A percentile compares a stretch with the other conserved stretches of the same genome.
Conservation (phyloP, 805 yeast species). For the Hanseniaspora hatyaiensis region DNA sequence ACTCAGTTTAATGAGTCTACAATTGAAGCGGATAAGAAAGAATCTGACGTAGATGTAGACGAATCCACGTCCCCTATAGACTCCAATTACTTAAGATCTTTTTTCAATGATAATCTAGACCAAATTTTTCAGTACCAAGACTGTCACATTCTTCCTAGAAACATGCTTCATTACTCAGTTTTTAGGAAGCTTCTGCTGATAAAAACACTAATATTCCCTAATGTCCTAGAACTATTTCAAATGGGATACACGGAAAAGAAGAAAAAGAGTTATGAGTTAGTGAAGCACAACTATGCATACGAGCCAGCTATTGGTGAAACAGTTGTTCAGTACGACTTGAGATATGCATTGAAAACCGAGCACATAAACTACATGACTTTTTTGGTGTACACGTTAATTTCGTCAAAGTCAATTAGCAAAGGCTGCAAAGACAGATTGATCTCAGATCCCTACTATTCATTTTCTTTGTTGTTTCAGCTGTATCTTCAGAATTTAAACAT, state of each 20-base stretch:
- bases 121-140: background rate
- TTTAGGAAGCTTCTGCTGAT: slow-evolving; percentile 8
- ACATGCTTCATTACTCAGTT: slow-evolving; percentile 1
- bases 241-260: slow-evolving; percentile 1
- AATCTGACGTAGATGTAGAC: background rate
- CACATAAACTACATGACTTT: slow-evolving; percentile 11
- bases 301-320: slow-evolving; percentile 5
- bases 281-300: slow-evolving; percentile 1
- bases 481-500: background rate
- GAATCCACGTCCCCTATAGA: background rate
- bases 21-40: background rate
- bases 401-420: slow-evolving; percentile 1
- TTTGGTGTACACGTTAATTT: slow-evolving; percentile 3
- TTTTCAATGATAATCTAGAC: slow-evolving; percentile 2
- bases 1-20: background rate
- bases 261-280: background rate
- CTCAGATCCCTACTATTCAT: slow-evolving; percentile 7
- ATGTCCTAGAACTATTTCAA: slow-evolving; percentile 8
- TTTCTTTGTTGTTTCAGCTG: background rate
- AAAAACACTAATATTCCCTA: slow-evolving; percentile 7
- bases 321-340: slow-evolving; percentile 1
- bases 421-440: slow-evolving; percentile 3
- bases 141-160: background rate
- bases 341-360: slow-evolving; percentile 6
- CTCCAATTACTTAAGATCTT: background rate